Conservation (phyloP, 345 rosid genomes). For the Heritiera fomes region DNA sequence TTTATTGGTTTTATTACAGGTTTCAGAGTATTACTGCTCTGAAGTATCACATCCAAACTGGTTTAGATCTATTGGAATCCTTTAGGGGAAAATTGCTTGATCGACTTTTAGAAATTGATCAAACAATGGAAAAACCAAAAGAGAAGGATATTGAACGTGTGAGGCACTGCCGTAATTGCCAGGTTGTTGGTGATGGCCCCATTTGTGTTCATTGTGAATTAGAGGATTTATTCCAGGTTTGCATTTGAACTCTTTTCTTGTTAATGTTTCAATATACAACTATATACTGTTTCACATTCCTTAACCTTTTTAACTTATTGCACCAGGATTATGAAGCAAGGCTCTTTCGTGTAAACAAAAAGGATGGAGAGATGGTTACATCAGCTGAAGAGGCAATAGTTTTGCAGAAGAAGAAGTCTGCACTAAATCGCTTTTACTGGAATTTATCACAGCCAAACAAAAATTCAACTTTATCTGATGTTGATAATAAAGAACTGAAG, state of each 20-base stretch:
- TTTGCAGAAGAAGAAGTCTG: conserved; percentile 74
- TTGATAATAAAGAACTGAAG: conserved; percentile 46
- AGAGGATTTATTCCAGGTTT: conserved; percentile 80
- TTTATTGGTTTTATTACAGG: conserved; percentile 44
- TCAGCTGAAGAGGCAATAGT: conserved; percentile 83
- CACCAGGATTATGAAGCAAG: conserved; percentile 84
- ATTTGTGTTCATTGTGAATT: conserved; percentile 82
- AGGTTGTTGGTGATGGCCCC: conserved; percentile 70
- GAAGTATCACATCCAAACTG: conserved; percentile 83
- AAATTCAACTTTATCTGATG: conserved; percentile 38
- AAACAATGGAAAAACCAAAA: conserved; percentile 77
- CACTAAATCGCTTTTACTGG: conserved; percentile 76
- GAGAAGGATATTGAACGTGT: conserved; percentile 74
- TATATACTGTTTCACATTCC: conserved; percentile 6
- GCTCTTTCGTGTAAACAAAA: conserved; percentile 75
- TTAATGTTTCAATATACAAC: conserved; percentile 20
- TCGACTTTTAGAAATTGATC: conserved; percentile 68
- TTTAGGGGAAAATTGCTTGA: conserved; percentile 65
- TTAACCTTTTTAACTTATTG: conserved; percentile 24
- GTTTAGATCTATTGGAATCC: conserved; percentile 67
- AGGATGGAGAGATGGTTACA: conserved; percentile 61
- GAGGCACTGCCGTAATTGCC: conserved; percentile 70
- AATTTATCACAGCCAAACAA: conserved; percentile 57
- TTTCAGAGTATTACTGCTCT: conserved; percentile 68
- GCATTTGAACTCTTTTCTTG: conserved; percentile 23